These are phyloP conservation scores for Hygrophoropsis aurantiaca DNA, from an alignment of 768 basidiomycete species.

Conservation along the genomic window DNA sequence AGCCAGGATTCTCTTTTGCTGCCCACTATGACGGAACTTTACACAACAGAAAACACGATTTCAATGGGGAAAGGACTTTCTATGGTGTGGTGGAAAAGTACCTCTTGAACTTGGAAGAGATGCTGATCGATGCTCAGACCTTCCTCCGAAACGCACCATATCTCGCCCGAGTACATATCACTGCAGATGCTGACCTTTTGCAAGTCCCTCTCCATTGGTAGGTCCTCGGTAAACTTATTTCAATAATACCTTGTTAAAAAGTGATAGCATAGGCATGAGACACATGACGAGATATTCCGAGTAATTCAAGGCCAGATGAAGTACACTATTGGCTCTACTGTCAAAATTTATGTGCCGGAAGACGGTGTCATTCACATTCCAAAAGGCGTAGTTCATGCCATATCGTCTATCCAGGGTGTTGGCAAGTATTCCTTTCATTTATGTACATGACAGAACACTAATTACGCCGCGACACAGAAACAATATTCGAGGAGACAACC, in stretches of 20 bases:
- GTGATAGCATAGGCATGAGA: conserved; percentile 23
- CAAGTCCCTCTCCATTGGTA: conserved; percentile 32
- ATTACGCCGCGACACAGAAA: conserved; percentile 19
- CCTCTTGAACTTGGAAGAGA: neutral
- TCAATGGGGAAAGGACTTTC: conserved; percentile 6
- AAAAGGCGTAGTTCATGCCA: conserved; percentile 27
- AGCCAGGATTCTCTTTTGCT: too few relatives aligned
- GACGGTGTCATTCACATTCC: conserved; percentile 32
- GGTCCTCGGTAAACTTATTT: neutral
- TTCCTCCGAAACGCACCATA: conserved; percentile 32
- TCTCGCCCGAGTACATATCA: conserved; percentile 20
- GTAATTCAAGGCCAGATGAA: conserved; percentile 30
- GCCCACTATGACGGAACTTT: too few relatives aligned
- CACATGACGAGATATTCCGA: conserved; percentile 31
- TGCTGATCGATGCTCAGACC: conserved; percentile 15
- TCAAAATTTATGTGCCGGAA: conserved; percentile 24
- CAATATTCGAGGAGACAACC: conserved; percentile 30
- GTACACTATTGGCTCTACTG: conserved; percentile 21
- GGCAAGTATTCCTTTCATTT: neutral
- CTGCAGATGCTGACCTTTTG: conserved; percentile 24
- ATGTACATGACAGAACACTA: too few relatives aligned
- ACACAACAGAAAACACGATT: neutral
- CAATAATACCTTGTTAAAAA: neutral
- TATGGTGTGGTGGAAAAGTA: neutral
- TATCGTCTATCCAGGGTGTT: neutral